A percentile compares a stretch with the other conserved stretches of the same genome.
Evolutionary conservation across 2,329 filamentous ascomycete species (phyloP).

Genomic region (Clathrospora elynae): DNA sequence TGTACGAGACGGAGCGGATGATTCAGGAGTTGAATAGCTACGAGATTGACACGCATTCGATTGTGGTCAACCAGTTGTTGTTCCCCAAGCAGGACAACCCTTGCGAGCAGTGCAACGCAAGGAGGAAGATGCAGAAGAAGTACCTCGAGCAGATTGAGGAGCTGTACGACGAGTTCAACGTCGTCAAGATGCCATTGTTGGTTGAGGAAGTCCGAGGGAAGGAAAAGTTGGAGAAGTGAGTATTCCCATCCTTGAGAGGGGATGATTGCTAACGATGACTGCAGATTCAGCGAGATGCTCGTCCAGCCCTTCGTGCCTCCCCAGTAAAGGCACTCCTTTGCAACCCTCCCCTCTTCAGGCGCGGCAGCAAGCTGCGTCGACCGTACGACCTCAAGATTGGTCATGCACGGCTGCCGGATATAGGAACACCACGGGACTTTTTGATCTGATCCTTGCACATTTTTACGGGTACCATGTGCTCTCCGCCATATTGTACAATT

Average conservation of each 20-base stretch:
- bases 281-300: conserved; percentile 79
- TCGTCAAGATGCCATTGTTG: conserved; percentile 95
- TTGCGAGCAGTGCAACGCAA: conserved; percentile 93
- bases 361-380: not conserved
- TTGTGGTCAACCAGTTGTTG: conserved; percentile 96
- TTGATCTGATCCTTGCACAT: not conserved
- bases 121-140: conserved; percentile 98
- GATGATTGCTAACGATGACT: conserved; percentile 14
- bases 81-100: conserved; percentile 84
- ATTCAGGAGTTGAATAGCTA: conserved; percentile 96
- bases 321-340: conserved; percentile 28
- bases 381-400: too few relatives aligned
- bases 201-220: conserved; percentile 96
- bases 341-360: too few relatives aligned
- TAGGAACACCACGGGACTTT: not conserved
- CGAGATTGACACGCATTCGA: conserved; percentile 93
- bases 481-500: conserved; percentile 3
- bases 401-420: not conserved
- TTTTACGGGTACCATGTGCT: conserved; percentile 12
- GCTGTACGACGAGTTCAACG: conserved; percentile 98
- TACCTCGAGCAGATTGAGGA: conserved; percentile 99
- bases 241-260: conserved; percentile 6
- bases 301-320: conserved; percentile 76
- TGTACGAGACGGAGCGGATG: conserved; percentile 99
- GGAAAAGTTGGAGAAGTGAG: conserved; percentile 79